These are phyloP conservation scores for Kuraishia borneana DNA, from an alignment of 805 yeast genomes.

Conservation along the genomic window DNA sequence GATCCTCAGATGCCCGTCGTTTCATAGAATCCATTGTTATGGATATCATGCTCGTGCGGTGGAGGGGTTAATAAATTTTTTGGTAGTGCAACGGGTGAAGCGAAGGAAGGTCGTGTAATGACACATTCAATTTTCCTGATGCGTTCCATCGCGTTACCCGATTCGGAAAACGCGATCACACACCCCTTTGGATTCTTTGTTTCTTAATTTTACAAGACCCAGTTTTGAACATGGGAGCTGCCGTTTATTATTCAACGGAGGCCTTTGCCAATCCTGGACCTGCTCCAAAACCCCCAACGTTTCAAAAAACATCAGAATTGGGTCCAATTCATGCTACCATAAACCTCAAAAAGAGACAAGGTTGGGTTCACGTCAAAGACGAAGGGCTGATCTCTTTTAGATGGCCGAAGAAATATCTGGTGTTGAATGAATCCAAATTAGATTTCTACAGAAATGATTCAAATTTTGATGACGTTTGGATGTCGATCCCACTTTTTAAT, in stretches of 20 bases:
- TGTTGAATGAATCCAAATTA: constrained; percentile 62
- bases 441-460: constrained; percentile 65
- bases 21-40: neutral
- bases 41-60: too few relatives aligned
- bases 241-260: constrained; percentile 27
- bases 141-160: too few relatives aligned
- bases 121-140: too few relatives aligned
- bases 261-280: constrained; percentile 47
- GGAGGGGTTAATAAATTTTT: too few relatives aligned
- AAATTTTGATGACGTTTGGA: constrained; percentile 30
- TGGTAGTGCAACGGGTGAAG: too few relatives aligned
- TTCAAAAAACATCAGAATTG: neutral
- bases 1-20: neutral
- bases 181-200: too few relatives aligned
- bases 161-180: too few relatives aligned
- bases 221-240: constrained; percentile 21
- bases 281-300: constrained; percentile 39
- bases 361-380: constrained; percentile 90
- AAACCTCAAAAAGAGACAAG: constrained; percentile 32
- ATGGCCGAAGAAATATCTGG: constrained; percentile 86
- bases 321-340: constrained; percentile 17
- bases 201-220: too few relatives aligned
- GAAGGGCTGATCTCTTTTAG: constrained; percentile 83
- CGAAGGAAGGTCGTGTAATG: too few relatives aligned
- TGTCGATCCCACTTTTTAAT: constrained; percentile 44